Evolutionary conservation across 768 basidiomycete species (phyloP), one percentile per base, ranked within the genome.

Genomic region (Xerocomus potaroensis): DNA sequence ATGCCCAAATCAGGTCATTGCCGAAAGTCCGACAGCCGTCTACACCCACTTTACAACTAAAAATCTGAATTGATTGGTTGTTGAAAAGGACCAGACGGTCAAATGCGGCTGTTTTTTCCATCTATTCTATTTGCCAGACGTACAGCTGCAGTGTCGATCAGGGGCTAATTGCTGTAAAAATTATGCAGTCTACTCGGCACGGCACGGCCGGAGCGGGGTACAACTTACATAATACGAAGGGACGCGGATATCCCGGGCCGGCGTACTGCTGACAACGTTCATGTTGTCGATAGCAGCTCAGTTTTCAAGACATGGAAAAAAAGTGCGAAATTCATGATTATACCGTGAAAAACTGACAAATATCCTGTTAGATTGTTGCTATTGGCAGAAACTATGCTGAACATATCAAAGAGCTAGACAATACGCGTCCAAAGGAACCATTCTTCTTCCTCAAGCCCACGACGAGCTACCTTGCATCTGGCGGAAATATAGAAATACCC

Each of bases 371-470:
- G 87, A 94, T 97, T 57, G 85, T 97, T 29, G 94, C 92, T 29
- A 97, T 98, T 49, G 95, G 95, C 27, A 81, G 95, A 49, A 97
- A 96, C 72, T 96, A 95, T 65, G 80, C 78, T 5, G 88, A 88
- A 27, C 94, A 96, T 56, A 84, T 85, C 64, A 91, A 88, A 67
- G 96, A 99, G 62, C 77, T 98, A 29, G 85, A 83, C 60, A 97
- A 97, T 63, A 72, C 86, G 5, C 48, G 32, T 23, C 94, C 95
- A 0, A 88, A 83, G 63, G 94, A 97, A 62, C 96, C 96, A 0
- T 97, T 99, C 76, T 94, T 97, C 78, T 99, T 99, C 74, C 71
- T 98, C 22, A 99, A 99, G 69, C 96, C 95, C 8, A 98, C 96
- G 5, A 83, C 86, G 11, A 91, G 87, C 61, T 98, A 94, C 61